Percentiles rank a stretch among this genome's conserved stretches.
These are phyloP conservation scores for Aspergillus olivimuriae DNA, from an alignment of 495 filamentous ascomycete genomes.

Conservation along the genomic window DNA sequence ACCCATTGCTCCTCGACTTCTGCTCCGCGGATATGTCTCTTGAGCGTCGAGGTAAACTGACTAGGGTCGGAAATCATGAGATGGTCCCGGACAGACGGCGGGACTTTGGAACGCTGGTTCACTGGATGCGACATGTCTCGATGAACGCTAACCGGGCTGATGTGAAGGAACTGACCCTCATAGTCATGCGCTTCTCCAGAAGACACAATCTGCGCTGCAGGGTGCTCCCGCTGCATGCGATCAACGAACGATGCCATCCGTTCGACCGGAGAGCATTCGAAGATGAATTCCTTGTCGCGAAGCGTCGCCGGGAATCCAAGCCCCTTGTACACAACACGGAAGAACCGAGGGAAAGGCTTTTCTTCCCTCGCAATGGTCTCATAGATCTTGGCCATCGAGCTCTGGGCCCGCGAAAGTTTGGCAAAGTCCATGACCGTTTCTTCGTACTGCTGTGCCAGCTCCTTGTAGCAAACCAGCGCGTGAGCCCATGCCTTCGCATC, in stretches of 20 bases:
- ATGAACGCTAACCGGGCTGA: conserved; percentile 72
- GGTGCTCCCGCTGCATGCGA: conserved; percentile 87
- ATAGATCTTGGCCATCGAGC: conserved; percentile 90
- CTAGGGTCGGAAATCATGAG: conserved; percentile 68
- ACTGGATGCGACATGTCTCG: conserved; percentile 81
- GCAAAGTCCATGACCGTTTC: conserved; percentile 81
- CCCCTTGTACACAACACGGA: conserved; percentile 85
- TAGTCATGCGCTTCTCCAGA: conserved; percentile 67
- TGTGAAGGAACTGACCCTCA: conserved; percentile 89
- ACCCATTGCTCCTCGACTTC: conserved; percentile 65
- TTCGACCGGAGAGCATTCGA: conserved; percentile 73
- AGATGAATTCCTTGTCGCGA: conserved; percentile 89
- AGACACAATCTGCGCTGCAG: conserved; percentile 73
- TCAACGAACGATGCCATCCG: conserved; percentile 79
- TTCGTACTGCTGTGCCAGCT: conserved; percentile 86
- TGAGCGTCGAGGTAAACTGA: conserved; percentile 65
- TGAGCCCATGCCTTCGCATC: conserved; percentile 88
- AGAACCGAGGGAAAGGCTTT: conserved; percentile 74
- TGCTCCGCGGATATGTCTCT: conserved; percentile 56
- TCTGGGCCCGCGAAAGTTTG: conserved; percentile 81
- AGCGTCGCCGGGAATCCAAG: conserved; percentile 78
- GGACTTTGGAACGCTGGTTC: conserved; percentile 79
- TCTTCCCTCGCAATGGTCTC: conserved; percentile 79
- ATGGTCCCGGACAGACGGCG: conserved; percentile 74
- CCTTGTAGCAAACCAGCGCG: conserved; percentile 83